Conservation (phyloP, 441 rosid genomes). For the Brassica balearica region DNA sequence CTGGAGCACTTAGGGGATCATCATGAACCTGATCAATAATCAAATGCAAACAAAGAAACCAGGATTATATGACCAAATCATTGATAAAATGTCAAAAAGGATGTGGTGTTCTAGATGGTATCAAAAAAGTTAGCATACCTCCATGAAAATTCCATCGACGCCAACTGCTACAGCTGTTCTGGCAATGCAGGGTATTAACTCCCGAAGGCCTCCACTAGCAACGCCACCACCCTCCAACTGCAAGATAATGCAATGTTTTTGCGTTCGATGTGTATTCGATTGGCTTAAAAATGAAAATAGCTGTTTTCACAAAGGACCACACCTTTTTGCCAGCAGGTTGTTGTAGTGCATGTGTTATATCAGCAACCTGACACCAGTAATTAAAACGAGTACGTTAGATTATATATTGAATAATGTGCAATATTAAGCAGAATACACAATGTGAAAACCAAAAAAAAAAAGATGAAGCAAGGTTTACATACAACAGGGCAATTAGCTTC, state of each 20-base stretch:
- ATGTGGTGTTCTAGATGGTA: slow-evolving; percentile 8
- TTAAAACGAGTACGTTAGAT: slow-evolving; percentile 7
- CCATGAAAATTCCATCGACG: slow-evolving; percentile 97
- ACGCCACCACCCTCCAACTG: slow-evolving; percentile 98
- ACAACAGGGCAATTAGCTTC: slow-evolving; percentile 96
- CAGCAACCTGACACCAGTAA: slow-evolving; percentile 75
- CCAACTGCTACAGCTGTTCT: slow-evolving; percentile 98
- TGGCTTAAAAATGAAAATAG: background rate
- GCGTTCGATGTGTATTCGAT: background rate
- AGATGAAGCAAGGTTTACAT: slow-evolving; percentile 49
- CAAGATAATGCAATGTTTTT: slow-evolving; percentile 18
- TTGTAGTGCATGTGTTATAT: slow-evolving; percentile 90
- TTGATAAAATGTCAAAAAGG: background rate
- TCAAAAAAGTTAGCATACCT: slow-evolving; percentile 54
- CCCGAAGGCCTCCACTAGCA: slow-evolving; percentile 99
- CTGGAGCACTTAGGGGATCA: slow-evolving; percentile 91
- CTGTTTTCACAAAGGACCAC: background rate
- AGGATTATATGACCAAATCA: background rate
- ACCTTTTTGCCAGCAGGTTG: slow-evolving; percentile 99
- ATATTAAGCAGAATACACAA: background rate
- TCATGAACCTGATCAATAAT: slow-evolving; percentile 81
- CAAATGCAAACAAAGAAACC: slow-evolving; percentile 17
- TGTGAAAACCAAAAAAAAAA: background rate
- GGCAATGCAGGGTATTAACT: slow-evolving; percentile 93
- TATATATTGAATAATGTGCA: background rate